Evolutionary conservation across 1,139 yeast species (phyloP).

Genomic region (Ogataea hybrid): DNA sequence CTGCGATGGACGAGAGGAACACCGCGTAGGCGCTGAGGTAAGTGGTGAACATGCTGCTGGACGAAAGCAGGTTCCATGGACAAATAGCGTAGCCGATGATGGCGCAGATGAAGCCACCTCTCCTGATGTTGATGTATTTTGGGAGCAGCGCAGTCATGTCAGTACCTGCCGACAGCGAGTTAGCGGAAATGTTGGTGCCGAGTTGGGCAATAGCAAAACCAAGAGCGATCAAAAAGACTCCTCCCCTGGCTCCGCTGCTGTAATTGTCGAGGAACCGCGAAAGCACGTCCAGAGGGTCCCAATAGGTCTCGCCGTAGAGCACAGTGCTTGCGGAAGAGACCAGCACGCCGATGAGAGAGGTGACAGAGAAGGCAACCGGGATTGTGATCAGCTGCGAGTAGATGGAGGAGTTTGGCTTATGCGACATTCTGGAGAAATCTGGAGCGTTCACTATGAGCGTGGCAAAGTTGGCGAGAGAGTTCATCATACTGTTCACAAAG

Average conservation of each 20-base stretch:
- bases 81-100: conserved; percentile 72
- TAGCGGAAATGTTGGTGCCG: conserved; percentile 91
- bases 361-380: conserved; percentile 75
- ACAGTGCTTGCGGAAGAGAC: conserved; percentile 79
- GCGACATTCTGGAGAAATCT: conserved; percentile 84
- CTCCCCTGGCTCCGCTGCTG: conserved; percentile 75
- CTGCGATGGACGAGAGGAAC: conserved; percentile 83
- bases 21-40: conserved; percentile 85
- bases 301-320: conserved; percentile 66
- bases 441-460: conserved; percentile 86
- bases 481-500: conserved; percentile 74
- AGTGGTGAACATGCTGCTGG: conserved; percentile 76
- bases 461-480: conserved; percentile 80
- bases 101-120: conserved; percentile 83
- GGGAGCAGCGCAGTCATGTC: conserved; percentile 87
- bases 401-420: conserved; percentile 45
- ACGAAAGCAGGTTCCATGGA: conserved; percentile 83
- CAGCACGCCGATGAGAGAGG: conserved; percentile 82
- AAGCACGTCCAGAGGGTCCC: conserved; percentile 86
- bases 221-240: conserved; percentile 75
- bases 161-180: conserved; percentile 86
- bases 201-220: conserved; percentile 84
- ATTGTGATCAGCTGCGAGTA: conserved; percentile 62
- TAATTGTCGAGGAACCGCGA: conserved; percentile 58
- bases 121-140: conserved; percentile 72